A percentile compares a stretch with the other conserved stretches of the same genome.
Conservation (phyloP, 1,139 yeast genomes). For the Blastobotrys raffinosifermentans region DNA sequence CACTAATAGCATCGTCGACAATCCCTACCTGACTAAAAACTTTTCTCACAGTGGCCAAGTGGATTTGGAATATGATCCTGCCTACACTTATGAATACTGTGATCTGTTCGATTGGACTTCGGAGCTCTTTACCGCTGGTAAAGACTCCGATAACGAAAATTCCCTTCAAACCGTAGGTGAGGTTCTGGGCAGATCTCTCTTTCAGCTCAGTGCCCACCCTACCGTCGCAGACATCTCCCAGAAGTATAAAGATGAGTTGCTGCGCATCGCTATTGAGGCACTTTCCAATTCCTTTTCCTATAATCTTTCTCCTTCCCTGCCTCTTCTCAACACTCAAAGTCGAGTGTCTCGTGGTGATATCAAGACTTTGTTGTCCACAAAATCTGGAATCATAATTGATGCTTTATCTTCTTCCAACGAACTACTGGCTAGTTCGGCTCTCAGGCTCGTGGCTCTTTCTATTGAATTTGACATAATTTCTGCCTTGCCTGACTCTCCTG, state of each 20-base stretch:
- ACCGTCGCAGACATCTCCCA: not conserved
- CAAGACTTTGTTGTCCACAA: constrained; percentile 6
- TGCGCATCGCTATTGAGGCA: not conserved
- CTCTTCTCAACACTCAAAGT: not conserved
- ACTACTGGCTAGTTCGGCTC: constrained; percentile 8
- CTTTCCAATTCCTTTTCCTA: not conserved
- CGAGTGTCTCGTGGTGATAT: constrained; percentile 10
- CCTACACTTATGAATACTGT: not conserved
- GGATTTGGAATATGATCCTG: constrained; percentile 5
- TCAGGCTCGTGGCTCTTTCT: constrained; percentile 10
- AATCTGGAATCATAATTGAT: constrained; percentile 3
- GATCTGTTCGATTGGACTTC: constrained; percentile 9
- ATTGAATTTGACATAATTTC: constrained; percentile 16
- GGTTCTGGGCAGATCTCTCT: not conserved
- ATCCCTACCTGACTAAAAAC: constrained; percentile 3
- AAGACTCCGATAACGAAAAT: not conserved
- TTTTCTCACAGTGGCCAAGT: not conserved
- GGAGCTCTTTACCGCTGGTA: constrained; percentile 3
- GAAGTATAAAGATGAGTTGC: not conserved
- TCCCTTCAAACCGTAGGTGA: no score
- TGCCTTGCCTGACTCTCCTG: constrained; percentile 17
- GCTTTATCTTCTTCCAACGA: constrained; percentile 8
- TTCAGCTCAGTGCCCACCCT: not conserved
- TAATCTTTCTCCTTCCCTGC: not conserved
- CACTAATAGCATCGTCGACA: constrained; percentile 5